Evolutionary conservation across 495 filamentous ascomycete species (phyloP).

Genomic region (Aspergillus hancockii): DNA sequence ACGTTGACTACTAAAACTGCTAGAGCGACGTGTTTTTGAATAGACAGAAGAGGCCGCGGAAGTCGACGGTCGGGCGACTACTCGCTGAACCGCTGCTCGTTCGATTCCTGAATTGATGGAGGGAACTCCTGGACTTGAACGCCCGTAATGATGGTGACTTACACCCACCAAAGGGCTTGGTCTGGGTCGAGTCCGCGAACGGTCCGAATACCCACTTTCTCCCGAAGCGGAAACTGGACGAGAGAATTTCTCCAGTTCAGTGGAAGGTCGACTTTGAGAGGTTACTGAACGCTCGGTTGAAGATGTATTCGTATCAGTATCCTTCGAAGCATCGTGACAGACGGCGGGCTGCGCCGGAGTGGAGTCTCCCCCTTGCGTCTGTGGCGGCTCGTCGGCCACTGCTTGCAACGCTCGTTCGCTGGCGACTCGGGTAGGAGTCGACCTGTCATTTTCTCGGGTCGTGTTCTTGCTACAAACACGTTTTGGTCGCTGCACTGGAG

Average conservation of each 20-base stretch:
- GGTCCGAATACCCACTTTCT: slow-evolving; percentile 38
- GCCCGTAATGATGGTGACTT: slow-evolving; percentile 27
- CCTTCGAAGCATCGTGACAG: slow-evolving; percentile 22
- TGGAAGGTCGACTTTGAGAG: slow-evolving; percentile 13
- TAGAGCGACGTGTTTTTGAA: slow-evolving; percentile 35
- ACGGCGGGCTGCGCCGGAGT: slow-evolving; percentile 24
- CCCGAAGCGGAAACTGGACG: slow-evolving; percentile 34
- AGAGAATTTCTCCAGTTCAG: slow-evolving; percentile 12
- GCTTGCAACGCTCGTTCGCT: slow-evolving; percentile 24
- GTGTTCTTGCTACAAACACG: slow-evolving; percentile 35
- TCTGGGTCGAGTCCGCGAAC: slow-evolving; percentile 28
- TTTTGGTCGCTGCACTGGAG: slow-evolving; percentile 36
- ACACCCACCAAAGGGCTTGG: slow-evolving; percentile 29
- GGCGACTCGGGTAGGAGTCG: slow-evolving; percentile 27
- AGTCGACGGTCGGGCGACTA: slow-evolving; percentile 40
- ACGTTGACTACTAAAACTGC: slow-evolving; percentile 48
- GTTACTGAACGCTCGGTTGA: slow-evolving; percentile 12
- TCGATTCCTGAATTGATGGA: slow-evolving; percentile 30
- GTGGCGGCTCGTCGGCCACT: slow-evolving; percentile 21
- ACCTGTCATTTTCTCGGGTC: slow-evolving; percentile 26
- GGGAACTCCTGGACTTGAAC: slow-evolving; percentile 17
- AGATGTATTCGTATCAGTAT: slow-evolving; percentile 24
- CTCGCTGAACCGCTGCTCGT: slow-evolving; percentile 53
- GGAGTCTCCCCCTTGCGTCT: slow-evolving; percentile 37
- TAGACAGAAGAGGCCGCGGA: slow-evolving; percentile 34